Evolutionary conservation across 2,329 filamentous ascomycete species (phyloP).

Genomic region (Fusarium praegraminearum): DNA sequence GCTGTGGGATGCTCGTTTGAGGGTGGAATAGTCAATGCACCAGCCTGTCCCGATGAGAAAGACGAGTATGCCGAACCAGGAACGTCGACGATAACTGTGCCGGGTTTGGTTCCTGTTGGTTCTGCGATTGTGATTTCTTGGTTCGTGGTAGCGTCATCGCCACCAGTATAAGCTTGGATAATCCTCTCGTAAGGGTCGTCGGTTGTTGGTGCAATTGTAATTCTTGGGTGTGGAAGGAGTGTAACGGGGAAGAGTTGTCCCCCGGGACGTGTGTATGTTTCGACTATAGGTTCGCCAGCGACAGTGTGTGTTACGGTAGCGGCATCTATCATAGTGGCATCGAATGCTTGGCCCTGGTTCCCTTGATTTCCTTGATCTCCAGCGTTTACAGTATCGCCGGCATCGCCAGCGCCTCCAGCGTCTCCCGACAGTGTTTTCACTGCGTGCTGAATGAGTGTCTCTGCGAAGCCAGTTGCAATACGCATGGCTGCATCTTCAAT

Average conservation of each 20-base stretch:
- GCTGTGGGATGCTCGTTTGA: constrained; percentile 31
- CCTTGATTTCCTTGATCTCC: constrained; percentile 15
- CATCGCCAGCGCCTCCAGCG: constrained; percentile 10
- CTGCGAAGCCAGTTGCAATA: constrained; percentile 28
- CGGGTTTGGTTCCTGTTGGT: constrained; percentile 30
- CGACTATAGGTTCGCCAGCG: constrained; percentile 6
- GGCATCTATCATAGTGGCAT: constrained; percentile 22
- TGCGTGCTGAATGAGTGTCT: constrained; percentile 27
- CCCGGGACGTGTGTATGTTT: constrained; percentile 20
- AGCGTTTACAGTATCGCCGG: constrained; percentile 6
- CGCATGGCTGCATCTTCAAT: constrained; percentile 26
- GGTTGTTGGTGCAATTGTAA: constrained; percentile 31
- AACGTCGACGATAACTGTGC: constrained; percentile 34
- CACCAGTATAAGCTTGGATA: constrained; percentile 35
- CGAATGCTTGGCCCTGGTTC: constrained; percentile 21
- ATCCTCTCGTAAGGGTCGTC: constrained; percentile 36
- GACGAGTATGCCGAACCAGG: constrained; percentile 32
- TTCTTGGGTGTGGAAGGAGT: constrained; percentile 32
- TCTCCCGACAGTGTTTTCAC: constrained; percentile 22
- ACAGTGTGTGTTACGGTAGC: constrained; percentile 14
- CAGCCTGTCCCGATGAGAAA: constrained; percentile 31
- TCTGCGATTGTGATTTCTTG: constrained; percentile 36
- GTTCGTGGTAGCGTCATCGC: constrained; percentile 27
- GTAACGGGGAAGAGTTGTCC: constrained; percentile 28
- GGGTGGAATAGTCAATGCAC: constrained; percentile 33